Evolutionary conservation across 2,329 filamentous ascomycete genomes (phyloP), one percentile per base, ranked within the genome.

Genomic region (Microsporum canis): DNA sequence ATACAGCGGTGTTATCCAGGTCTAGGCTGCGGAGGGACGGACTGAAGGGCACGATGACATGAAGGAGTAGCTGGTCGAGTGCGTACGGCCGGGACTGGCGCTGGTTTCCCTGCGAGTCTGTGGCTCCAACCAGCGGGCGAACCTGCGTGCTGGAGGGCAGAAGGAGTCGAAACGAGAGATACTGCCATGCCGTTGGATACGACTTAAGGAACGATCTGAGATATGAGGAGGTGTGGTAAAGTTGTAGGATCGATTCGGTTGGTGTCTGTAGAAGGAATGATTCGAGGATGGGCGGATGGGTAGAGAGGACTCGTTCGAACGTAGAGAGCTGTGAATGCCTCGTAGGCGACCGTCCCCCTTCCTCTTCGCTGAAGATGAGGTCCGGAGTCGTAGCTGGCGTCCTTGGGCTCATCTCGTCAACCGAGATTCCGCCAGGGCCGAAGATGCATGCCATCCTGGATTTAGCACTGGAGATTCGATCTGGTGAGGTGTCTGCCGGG

Each of bases 131-230:
- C 34, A 71, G 63, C 14, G 74, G 67, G n/a, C 72, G 71, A 39
- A 70, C 65, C 29, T 71, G 69, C 7, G 71, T 72, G 34, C 73
- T 71, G 14, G 72, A 75, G 2, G 75, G 75, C 58, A 72, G 74
- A 34, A 75, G 70, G 23, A 84, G 72, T 43, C 82, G 79, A 70
- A 84, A 85, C 10, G 82, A 84, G 33, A 84, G 76, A 62, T 81
- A 79, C 68, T 78, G 80, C 81, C 82, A 85, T 73, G 82, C 82
- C 57, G 81, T 79, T 41, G 82, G 82, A 68, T 83, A 84, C n/a
- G 70, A 71, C 62, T 75, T 73, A 58, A 84, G 75, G 67, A 84
- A 82, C 59, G 71, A 72, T 66, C 80, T 78, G 61, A 84, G 77
- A 69, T 81, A 78, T 58, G 71, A 71, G 14, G 81, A 84, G 39